These are phyloP conservation scores for Xerocomus spinulosus DNA, from an alignment of 768 basidiomycete genomes.

Conservation along the genomic window DNA sequence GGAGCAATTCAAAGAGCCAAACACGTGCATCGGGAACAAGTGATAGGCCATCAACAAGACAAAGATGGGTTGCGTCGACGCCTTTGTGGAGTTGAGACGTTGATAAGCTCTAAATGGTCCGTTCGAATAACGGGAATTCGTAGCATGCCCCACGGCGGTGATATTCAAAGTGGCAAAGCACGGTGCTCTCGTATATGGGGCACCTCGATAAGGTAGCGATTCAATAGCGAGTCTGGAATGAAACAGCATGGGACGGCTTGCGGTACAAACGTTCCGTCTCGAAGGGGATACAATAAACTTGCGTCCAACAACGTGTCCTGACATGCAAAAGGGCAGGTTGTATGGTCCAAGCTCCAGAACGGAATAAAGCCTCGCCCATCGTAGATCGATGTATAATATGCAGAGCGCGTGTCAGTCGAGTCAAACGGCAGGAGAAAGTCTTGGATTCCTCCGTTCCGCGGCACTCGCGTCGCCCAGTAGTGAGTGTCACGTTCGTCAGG, in stretches of 20 bases:
- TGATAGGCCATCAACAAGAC: background rate
- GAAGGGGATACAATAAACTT: background rate
- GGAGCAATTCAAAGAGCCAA: background rate
- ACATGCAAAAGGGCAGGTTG: background rate
- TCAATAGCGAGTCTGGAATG: background rate
- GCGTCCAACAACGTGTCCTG: background rate
- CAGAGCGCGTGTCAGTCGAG: background rate
- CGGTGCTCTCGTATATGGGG: background rate
- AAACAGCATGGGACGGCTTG: background rate
- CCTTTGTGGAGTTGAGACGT: background rate
- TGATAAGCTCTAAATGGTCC: conserved; percentile 14
- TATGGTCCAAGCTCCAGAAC: background rate
- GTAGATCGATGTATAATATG: background rate
- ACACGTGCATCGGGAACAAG: background rate
- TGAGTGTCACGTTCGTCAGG: background rate
- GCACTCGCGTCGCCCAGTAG: background rate
- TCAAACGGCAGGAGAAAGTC: background rate
- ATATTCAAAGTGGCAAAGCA: background rate
- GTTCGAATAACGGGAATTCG: background rate
- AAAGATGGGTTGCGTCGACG: background rate
- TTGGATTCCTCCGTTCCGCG: background rate
- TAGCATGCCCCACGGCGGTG: background rate
- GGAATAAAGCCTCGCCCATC: too few species aligned
- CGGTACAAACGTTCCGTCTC: background rate
- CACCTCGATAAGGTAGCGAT: background rate